These are phyloP conservation scores for Dendrobium nobile DNA, from an alignment of 106 monocot species.

Conservation along the genomic window DNA sequence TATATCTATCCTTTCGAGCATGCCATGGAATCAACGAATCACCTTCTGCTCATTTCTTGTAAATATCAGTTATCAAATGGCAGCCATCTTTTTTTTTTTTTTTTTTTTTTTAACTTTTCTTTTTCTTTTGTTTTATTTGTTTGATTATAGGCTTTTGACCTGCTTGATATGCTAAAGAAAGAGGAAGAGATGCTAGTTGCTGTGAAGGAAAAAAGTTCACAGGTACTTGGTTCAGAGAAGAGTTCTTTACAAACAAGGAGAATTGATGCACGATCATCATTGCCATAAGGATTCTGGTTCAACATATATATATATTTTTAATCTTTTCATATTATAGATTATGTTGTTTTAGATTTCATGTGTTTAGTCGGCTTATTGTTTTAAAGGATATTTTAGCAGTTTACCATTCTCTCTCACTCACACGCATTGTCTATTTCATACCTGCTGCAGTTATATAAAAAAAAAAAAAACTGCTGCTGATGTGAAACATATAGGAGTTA, in stretches of 20 bases:
- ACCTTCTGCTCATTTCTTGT: neutral
- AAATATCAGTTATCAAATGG: neutral
- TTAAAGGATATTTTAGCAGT: neutral
- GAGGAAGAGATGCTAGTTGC: conserved; percentile 94
- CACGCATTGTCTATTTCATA: no score
- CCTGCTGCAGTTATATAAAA: no score
- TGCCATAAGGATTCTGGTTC: neutral
- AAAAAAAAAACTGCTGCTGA: no score
- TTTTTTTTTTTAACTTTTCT: no score
- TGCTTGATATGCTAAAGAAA: conserved; percentile 92
- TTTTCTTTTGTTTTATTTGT: neutral
- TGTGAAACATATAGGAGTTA: no score
- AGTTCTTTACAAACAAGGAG: neutral
- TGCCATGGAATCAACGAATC: neutral
- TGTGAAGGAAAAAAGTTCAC: conserved; percentile 62
- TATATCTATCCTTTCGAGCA: neutral
- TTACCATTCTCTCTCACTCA: neutral
- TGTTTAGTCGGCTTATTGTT: neutral
- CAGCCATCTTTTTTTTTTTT: neutral
- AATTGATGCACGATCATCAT: neutral
- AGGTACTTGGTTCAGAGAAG: conserved; percentile 33
- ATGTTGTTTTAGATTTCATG: neutral
- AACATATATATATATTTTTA: neutral
- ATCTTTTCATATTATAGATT: neutral
- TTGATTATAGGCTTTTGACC: conserved; percentile 72